A percentile compares a stretch with the other conserved stretches of the same genome.
Conservation (phyloP, 2,329 filamentous ascomycete genomes). For the Bipolaris zeicola region DNA sequence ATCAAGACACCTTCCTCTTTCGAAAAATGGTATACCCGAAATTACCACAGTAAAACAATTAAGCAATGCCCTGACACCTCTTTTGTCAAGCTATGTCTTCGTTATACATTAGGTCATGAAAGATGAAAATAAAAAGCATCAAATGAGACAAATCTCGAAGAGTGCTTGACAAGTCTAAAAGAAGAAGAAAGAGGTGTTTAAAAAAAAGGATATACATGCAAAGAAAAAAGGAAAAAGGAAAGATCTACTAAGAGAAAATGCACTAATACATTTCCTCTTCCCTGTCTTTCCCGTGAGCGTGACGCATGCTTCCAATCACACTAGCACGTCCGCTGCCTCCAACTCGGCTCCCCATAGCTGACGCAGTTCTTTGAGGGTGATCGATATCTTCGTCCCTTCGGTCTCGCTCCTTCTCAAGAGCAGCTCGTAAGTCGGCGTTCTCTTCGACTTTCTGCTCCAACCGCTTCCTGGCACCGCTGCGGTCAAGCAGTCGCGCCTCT, state of each 20-base stretch:
- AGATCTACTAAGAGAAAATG: constrained; percentile 1
- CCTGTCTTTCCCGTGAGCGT: constrained; percentile 19
- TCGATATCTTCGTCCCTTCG: constrained; percentile 29
- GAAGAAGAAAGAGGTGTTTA: constrained; percentile 1
- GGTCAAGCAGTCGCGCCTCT: constrained; percentile 82
- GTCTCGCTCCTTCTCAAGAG: constrained; percentile 64
- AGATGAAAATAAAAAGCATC: constrained; percentile 1
- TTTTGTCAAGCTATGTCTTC: constrained; percentile 7
- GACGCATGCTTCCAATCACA: constrained; percentile 20
- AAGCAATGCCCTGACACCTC: background rate
- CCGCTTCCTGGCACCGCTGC: constrained; percentile 79
- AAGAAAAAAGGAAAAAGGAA: background rate
- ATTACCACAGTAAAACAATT: background rate
- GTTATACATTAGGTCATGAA: constrained; percentile 17
- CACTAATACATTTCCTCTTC: constrained; percentile 34
- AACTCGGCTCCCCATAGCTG: constrained; percentile 25
- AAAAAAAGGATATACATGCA: background rate
- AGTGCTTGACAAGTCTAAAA: constrained; percentile 6
- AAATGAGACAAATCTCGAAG: constrained; percentile 1
- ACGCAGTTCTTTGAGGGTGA: constrained; percentile 23
- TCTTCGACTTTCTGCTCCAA: constrained; percentile 76
- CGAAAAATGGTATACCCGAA: background rate
- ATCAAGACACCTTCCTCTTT: background rate
- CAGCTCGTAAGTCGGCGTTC: constrained; percentile 70
- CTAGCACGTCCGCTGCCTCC: constrained; percentile 29